Percentiles rank a stretch among this genome's conserved stretches.
Evolutionary conservation across 257 asterid species (phyloP).

Genomic region (Nicotiana tomentosiformis): DNA sequence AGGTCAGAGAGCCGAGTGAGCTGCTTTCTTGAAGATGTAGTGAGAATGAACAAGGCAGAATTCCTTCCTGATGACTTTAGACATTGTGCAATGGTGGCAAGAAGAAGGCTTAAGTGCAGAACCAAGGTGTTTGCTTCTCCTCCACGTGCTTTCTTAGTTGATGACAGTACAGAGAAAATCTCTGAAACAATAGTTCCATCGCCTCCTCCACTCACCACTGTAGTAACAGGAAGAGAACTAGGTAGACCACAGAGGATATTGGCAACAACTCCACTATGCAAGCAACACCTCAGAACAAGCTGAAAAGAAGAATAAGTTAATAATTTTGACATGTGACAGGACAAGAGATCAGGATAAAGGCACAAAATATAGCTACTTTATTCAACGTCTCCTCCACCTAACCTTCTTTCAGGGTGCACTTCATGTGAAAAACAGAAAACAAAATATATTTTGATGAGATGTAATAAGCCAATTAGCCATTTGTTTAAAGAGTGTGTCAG

Average conservation of each 20-base stretch:
- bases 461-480: background rate
- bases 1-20: conserved; percentile 69
- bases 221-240: conserved; percentile 73
- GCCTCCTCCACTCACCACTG: conserved; percentile 94
- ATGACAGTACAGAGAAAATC: conserved; percentile 68
- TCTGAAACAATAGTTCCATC: conserved; percentile 92
- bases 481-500: background rate
- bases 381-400: background rate
- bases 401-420: background rate
- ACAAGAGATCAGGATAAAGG: background rate
- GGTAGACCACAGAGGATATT: conserved; percentile 86
- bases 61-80: conserved; percentile 80
- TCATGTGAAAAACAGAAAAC: background rate
- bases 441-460: background rate
- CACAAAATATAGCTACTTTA: background rate
- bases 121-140: conserved; percentile 65
- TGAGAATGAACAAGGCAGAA: conserved; percentile 79
- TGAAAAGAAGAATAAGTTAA: conserved; percentile 15
- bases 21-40: conserved; percentile 89
- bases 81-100: conserved; percentile 70
- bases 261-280: conserved; percentile 52
- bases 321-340: conserved; percentile 3
- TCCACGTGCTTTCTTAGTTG: conserved; percentile 55
- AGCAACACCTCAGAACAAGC: conserved; percentile 51
- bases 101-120: conserved; percentile 71